Conservation (phyloP, 2,329 filamentous ascomycete genomes). For the Dactylonectria estremocensis region DNA sequence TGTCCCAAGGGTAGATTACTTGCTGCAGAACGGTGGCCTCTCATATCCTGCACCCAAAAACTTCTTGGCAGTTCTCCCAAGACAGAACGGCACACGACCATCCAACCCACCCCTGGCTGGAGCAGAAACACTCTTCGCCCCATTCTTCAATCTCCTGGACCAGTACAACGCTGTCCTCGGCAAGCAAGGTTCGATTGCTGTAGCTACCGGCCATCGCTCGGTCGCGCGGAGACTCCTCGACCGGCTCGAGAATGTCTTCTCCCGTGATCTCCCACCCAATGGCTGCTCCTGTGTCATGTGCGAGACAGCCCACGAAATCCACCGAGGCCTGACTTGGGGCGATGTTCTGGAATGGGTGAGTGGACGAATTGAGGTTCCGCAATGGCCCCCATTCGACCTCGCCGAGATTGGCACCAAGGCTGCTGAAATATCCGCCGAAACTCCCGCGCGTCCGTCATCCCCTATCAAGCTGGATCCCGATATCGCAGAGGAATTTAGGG, state of each 20-base stretch:
- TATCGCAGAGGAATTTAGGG: conserved; percentile 92
- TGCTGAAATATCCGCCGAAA: conserved; percentile 73
- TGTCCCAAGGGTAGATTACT: conserved; percentile 89
- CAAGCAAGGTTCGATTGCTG: conserved; percentile 90
- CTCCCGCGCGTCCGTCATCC: conserved; percentile 70
- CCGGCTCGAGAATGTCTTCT: conserved; percentile 93
- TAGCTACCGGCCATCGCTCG: conserved; percentile 94
- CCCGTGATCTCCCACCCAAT: conserved; percentile 88
- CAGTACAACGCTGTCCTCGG: conserved; percentile 87
- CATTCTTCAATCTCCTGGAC: conserved; percentile 86
- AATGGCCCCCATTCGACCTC: conserved; percentile 91
- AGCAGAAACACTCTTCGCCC: conserved; percentile 83
- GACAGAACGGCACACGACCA: conserved; percentile 68
- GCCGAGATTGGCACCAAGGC: conserved; percentile 74
- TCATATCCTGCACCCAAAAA: conserved; percentile 79
- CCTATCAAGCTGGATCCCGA: conserved; percentile 89
- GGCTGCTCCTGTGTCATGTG: conserved; percentile 92
- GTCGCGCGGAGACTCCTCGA: conserved; percentile 93
- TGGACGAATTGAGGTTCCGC: conserved; percentile 86
- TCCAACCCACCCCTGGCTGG: conserved; percentile 77
- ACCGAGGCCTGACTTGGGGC: conserved; percentile 89
- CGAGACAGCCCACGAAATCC: conserved; percentile 71
- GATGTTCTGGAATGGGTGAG: conserved; percentile 95
- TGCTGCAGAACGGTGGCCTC: conserved; percentile 90
- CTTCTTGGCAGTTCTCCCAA: conserved; percentile 77